Evolutionary conservation across 1,284 basidiomycete species (phyloP).

Genomic region (Rhodofomes roseus): DNA sequence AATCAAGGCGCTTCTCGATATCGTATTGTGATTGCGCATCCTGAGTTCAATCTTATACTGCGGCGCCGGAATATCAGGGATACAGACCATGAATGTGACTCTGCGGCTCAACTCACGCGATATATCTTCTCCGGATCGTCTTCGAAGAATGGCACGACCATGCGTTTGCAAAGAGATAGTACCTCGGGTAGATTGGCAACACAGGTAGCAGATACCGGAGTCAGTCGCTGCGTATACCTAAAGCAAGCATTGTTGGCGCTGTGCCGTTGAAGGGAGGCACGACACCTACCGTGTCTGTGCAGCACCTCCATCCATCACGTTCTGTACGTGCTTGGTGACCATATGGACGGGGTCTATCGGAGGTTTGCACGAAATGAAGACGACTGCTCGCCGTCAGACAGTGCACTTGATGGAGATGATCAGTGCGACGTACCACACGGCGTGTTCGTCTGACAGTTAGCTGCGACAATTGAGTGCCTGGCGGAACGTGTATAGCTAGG

Average conservation of each 20-base stretch:
- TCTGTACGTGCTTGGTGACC: constrained; percentile 59
- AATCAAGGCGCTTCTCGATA: constrained; percentile 55
- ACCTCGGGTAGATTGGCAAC: constrained; percentile 68
- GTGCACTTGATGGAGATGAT: neutral
- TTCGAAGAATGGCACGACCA: constrained; percentile 50
- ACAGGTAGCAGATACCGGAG: constrained; percentile 65
- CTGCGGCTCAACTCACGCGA: constrained; percentile 28
- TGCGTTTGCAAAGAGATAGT: constrained; percentile 48
- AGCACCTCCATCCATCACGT: constrained; percentile 57
- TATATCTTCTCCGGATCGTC: constrained; percentile 39
- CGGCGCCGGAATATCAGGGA: neutral
- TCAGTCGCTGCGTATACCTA: constrained; percentile 66
- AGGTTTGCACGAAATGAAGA: constrained; percentile 74
- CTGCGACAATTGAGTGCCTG: constrained; percentile 33
- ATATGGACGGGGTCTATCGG: constrained; percentile 76
- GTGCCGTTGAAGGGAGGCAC: too few species aligned
- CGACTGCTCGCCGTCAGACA: constrained; percentile 40
- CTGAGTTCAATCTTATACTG: constrained; percentile 80
- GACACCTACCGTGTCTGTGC: constrained; percentile 59
- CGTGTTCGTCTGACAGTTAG: constrained; percentile 71
- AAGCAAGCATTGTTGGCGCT: too few species aligned
- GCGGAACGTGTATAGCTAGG: neutral
- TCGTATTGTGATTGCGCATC: constrained; percentile 67
- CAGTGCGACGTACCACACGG: constrained; percentile 54
- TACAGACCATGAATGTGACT: neutral